Evolutionary conservation across 306 rosid species (phyloP), one percentile per base, ranked within the genome.

Genomic region (Cucurbita moschata): DNA sequence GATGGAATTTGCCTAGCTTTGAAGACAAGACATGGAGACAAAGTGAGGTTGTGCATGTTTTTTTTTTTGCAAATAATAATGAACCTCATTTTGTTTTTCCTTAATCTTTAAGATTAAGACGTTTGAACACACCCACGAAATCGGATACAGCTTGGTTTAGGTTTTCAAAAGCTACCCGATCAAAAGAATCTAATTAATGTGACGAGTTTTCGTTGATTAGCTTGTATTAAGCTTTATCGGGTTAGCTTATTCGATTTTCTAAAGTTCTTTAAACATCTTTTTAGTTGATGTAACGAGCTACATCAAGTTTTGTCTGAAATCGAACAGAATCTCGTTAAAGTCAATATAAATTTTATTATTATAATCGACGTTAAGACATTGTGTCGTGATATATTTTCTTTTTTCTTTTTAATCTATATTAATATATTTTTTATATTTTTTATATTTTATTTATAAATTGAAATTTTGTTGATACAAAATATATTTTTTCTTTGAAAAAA

Each of bases 11-110:
- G 72, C 52, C 52, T 18, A 5, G 52, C 72, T 66, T 66, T 66
- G 54, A 66, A 66, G 72, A 66, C 18, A 66, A 44, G 72, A 66
- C 39, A 65, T 65, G 53, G 53, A 43, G 72, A 43, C 53, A 65
- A 19, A 42, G 38, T 65, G 72, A 42, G 71, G 71, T 42, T 40
- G 51, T n/a, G 71, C 71, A 63, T 37, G 47, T 39, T 63, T 63
- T 63, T 40, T 63, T 63, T 64, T 30, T 7, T 40, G n/a, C 0
- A 40, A 64, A 40, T 40, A 64, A 64, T 64, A 50, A 50, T 14
- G 26, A 38, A 6, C 4, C 16, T 43, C 9, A 10, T 65, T 65
- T 42, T 18, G 53, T 65, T 64, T 7, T 54, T n/a, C 8, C 26
- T 19, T 53, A 8, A 6, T 53, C 58, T 53, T 55, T 18, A 18